These are phyloP conservation scores for Myxozyma mucilagina DNA, from an alignment of 805 yeast genomes.

Conservation along the genomic window DNA sequence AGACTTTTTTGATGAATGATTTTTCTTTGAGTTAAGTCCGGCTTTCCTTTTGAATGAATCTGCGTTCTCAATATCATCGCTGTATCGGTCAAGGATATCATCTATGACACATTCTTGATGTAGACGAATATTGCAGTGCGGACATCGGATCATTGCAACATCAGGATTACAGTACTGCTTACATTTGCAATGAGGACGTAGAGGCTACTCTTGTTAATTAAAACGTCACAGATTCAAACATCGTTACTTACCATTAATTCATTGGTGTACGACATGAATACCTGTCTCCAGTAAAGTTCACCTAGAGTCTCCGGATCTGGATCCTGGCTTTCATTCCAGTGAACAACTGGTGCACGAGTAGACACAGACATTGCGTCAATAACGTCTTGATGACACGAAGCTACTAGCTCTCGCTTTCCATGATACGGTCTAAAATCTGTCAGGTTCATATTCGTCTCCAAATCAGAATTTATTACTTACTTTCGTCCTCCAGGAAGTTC, in stretches of 20 bases:
- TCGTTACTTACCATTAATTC: conserved; percentile 10
- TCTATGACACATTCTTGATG: conserved; percentile 24
- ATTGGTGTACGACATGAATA: conserved; percentile 19
- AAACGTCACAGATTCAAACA: neutral
- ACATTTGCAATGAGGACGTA: conserved; percentile 24
- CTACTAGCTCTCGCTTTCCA: conserved; percentile 27
- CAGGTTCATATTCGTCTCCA: neutral
- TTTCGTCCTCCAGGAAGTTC: conserved; percentile 28
- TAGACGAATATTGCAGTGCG: conserved; percentile 19
- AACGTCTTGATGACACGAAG: conserved; percentile 28
- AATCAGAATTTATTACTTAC: neutral
- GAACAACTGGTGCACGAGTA: conserved; percentile 20
- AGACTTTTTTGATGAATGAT: neutral
- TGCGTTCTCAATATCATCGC: conserved; percentile 3
- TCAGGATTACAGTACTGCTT: conserved; percentile 23
- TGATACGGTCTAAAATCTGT: conserved; percentile 16
- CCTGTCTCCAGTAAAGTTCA: conserved; percentile 31
- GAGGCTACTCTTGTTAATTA: conserved; percentile 5
- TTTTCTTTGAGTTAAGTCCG: neutral
- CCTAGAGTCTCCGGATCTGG: conserved; percentile 1
- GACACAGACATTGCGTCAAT: conserved; percentile 28
- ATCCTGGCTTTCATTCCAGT: conserved; percentile 18
- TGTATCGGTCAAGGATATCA: conserved; percentile 17
- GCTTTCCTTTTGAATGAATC: neutral
- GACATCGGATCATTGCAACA: conserved; percentile 20